A percentile compares a stretch with the other conserved stretches of the same genome.
phyloP scores from a whole-genome alignment of 805 yeast species.

The Maudiozyma bulderi region DNA sequence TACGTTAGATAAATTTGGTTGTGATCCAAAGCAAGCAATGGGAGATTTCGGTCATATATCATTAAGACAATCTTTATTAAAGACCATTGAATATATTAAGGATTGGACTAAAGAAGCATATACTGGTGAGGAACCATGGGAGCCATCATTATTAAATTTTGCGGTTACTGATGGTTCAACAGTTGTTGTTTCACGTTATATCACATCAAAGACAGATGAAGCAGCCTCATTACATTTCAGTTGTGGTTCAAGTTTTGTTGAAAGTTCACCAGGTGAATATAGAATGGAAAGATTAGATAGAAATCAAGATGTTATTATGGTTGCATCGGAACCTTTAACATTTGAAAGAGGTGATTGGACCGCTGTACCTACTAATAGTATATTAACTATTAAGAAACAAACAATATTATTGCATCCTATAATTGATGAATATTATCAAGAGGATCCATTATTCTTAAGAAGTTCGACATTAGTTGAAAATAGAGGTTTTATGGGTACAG shows the following conservation, averaged over 20 bases:
- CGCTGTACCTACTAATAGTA: conserved; percentile 87
- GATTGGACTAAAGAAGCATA: conserved; percentile 66
- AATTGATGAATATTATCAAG: conserved; percentile 76
- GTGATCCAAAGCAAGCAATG: conserved; percentile 46
- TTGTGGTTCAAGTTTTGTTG: conserved; percentile 85
- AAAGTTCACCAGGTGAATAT: conserved; percentile 84
- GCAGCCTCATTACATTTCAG: conserved; percentile 95
- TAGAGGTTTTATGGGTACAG: conserved; percentile 88
- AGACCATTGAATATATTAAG: conserved; percentile 66
- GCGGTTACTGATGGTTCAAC: conserved; percentile 91
- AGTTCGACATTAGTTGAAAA: conserved; percentile 76
- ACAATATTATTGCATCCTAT: conserved; percentile 89
- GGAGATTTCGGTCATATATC: conserved; percentile 44
- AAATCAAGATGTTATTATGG: conserved; percentile 90
- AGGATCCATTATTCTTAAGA: conserved; percentile 57
- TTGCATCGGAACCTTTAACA: conserved; percentile 92
- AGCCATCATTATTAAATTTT: conserved; percentile 82
- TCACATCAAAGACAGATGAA: conserved; percentile 82
- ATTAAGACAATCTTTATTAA: conserved; percentile 57
- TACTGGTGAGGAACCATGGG: conserved; percentile 20
- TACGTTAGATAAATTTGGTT: conserved; percentile 64
- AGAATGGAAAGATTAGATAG: conserved; percentile 90
- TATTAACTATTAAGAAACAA: conserved; percentile 70
- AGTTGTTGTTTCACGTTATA: conserved; percentile 79
- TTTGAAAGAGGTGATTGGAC: conserved; percentile 98